Evolutionary conservation across 495 filamentous ascomycete genomes (phyloP), one percentile per base, ranked within the genome.

Genomic region (Hypoxylon lienhwacheense): DNA sequence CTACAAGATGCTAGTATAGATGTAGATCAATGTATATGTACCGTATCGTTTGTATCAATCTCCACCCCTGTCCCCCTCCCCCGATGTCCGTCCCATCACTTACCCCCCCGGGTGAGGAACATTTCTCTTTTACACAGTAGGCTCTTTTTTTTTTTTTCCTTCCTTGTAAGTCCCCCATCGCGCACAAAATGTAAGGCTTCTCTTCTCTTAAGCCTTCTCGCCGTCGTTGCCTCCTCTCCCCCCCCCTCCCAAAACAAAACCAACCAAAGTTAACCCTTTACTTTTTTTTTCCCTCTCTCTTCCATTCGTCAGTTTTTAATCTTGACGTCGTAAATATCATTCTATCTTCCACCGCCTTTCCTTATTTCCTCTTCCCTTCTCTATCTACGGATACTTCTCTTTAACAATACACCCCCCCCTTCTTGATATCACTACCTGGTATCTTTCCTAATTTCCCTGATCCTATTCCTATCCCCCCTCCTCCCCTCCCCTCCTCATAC

Each of bases 1-100:
- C n/a, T n/a, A n/a, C n/a, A n/a, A n/a, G n/a, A n/a, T n/a, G n/a
- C n/a, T n/a, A n/a, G n/a, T n/a, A n/a, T n/a, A n/a, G n/a, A n/a
- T n/a, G n/a, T n/a, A n/a, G n/a, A n/a, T n/a, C n/a, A n/a, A n/a
- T n/a, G n/a, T n/a, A n/a, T n/a, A n/a, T n/a, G n/a, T 41, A 4
- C 25, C 39, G 50, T 54, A 54, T 39, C 45, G 56, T 60, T 60
- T 60, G 56, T 60, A 54, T n/a, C n/a, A n/a, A n/a, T 45, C 56
- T 47, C 32, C 20, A 20, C n/a, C 44, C 50, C 56, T 44, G 49
- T 44, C 39, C 35, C 5, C 41, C 29, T 47, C 40, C 42, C 55
- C 42, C 43, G 42, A 14, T 59, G 36, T 29, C 15, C 34, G 31
- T 44, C 35, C 40, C 42, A 57, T 57, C 49, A 45, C n/a, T n/a